Base-by-base conservation (phyloP, 805 yeast genomes). In the Pichia insulana region DNA sequence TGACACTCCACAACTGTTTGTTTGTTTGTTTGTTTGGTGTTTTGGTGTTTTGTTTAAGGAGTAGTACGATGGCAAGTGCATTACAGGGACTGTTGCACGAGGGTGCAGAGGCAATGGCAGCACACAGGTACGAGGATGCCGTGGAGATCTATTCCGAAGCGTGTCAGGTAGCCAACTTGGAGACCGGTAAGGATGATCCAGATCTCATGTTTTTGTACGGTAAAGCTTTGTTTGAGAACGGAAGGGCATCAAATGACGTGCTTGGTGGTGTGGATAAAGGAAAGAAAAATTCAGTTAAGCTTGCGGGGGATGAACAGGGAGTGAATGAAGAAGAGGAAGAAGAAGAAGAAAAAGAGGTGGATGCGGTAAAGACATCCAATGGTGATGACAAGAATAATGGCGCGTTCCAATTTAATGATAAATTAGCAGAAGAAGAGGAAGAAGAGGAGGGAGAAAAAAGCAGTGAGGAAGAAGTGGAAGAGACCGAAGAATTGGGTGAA, bases 151-250 rank as follows among this genome's bases (percentile, higher is more conserved):
- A 81, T 49, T 88, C 85, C 0, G 76, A 78, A 43, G 88, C 92
- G 1, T 86, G 95, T 57, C 81, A 74, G 44, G 47, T 59, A 34
- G 70, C 63, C 50, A 71, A 76, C 39, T 63, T 63, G 11, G 68
- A 68, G 32, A 63, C 70, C 18, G 78, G 74, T n/a, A 73, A 74
- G 36, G 95, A 87, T 49, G 74, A 74, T 47, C 82, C 92, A 5
- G 84, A 84, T 47, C 68, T 86, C 50, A 65, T 88, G 53, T 77
- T 72, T 50, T 60, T 83, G 33, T 88, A 88, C 50, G 96, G 96
- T 2, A 78, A 79, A 57, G 78, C 95, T 0, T 61, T 89, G 30
- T 88, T 81, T 62, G 83, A 80, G 48, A 73, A 76, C 31, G 97
- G 89, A 0, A 83, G 85, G 8, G 65, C 76, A 16, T 80, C 74